Percentiles rank a stretch among this genome's conserved stretches.
Conservation (phyloP, 2,329 filamentous ascomycete genomes). For the Exophiala alcalophila region DNA sequence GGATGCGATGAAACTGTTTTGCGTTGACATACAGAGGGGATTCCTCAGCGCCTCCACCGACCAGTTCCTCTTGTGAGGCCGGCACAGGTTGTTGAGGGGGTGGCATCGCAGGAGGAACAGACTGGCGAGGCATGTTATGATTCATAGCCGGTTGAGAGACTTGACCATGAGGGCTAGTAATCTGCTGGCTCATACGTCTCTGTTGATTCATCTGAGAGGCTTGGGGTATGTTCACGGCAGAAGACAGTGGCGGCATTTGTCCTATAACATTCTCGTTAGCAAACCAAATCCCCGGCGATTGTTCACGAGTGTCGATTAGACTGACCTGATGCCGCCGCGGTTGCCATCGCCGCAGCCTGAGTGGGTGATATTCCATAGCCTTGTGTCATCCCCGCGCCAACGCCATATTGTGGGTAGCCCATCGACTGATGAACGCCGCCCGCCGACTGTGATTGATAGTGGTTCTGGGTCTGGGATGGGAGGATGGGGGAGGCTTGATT, state of each 20-base stretch:
- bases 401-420: slow-evolving; percentile 79
- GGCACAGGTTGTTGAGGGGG: slow-evolving; percentile 57
- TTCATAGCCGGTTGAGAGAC: slow-evolving; percentile 74
- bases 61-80: slow-evolving; percentile 70
- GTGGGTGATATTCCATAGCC: slow-evolving; percentile 75
- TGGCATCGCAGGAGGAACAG: slow-evolving; percentile 49
- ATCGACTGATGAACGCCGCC: slow-evolving; percentile 64
- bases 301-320: slow-evolving; percentile 48
- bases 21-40: slow-evolving; percentile 96
- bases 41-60: slow-evolving; percentile 71
- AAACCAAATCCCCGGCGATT: background rate
- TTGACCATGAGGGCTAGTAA: slow-evolving; percentile 70
- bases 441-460: slow-evolving; percentile 64
- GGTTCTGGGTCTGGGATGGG: slow-evolving; percentile 64
- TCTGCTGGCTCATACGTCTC: slow-evolving; percentile 70
- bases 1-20: slow-evolving; percentile 95
- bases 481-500: slow-evolving; percentile 76
- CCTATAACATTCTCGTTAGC: slow-evolving; percentile 24
- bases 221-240: slow-evolving; percentile 50
- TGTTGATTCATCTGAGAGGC: slow-evolving; percentile 56
- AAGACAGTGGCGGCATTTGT: slow-evolving; percentile 37
- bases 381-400: slow-evolving; percentile 69
- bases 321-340: slow-evolving; percentile 84
- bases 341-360: slow-evolving; percentile 90
- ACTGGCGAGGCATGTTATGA: slow-evolving; percentile 55